Conservation (phyloP, 2,329 filamentous ascomycete species). For the Fusarium irregulare region DNA sequence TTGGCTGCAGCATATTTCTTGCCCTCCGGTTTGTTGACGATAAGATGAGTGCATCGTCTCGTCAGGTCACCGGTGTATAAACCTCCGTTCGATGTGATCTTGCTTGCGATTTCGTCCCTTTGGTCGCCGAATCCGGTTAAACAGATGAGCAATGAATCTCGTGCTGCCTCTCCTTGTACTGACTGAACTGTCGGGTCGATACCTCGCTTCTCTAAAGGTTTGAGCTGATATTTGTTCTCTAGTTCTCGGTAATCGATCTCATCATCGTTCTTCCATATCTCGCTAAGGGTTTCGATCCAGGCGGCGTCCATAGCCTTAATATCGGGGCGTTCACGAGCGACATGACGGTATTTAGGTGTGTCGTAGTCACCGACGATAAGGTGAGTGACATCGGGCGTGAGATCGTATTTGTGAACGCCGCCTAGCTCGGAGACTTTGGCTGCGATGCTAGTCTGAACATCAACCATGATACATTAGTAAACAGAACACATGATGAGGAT, state of each 20-base stretch:
- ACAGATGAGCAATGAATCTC: slow-evolving; percentile 62
- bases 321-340: slow-evolving; percentile 88
- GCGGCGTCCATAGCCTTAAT: slow-evolving; percentile 83
- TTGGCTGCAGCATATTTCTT: slow-evolving; percentile 92
- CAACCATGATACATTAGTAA: slow-evolving; percentile 1
- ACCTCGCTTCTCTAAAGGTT: slow-evolving; percentile 68
- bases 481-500: not conserved
- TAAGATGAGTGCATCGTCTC: slow-evolving; percentile 85
- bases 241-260: slow-evolving; percentile 77
- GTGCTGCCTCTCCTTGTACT: slow-evolving; percentile 42
- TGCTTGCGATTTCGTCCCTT: slow-evolving; percentile 76
- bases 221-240: slow-evolving; percentile 73
- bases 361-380: slow-evolving; percentile 89
- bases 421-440: slow-evolving; percentile 82
- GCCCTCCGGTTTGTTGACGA: slow-evolving; percentile 81
- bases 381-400: slow-evolving; percentile 96
- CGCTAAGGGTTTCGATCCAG: slow-evolving; percentile 85
- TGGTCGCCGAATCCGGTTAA: slow-evolving; percentile 70
- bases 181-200: slow-evolving; percentile 49
- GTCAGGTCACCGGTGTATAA: slow-evolving; percentile 89
- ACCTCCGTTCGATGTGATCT: slow-evolving; percentile 78
- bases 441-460: slow-evolving; percentile 64
- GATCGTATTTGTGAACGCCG: slow-evolving; percentile 86
- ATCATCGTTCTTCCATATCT: slow-evolving; percentile 85
- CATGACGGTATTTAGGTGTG: slow-evolving; percentile 95